Evolutionary conservation across 2,329 filamentous ascomycete genomes (phyloP), one percentile per base, ranked within the genome.

Genomic region (Zelopaecilomyces penicillatus): DNA sequence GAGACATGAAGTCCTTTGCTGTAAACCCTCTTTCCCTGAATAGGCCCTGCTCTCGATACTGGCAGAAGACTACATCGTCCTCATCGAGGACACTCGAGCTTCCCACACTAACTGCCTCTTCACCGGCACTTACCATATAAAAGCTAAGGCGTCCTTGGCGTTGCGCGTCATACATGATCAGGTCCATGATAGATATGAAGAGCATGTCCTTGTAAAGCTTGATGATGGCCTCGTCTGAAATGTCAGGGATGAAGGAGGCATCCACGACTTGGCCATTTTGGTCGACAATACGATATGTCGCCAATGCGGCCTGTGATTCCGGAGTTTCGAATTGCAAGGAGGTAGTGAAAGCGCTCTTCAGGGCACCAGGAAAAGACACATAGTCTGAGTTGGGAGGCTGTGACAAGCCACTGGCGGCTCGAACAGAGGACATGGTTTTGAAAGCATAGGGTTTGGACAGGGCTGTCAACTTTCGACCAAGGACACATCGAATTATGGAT

Each of bases 81-180:
- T 76, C 78, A n/a, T 80, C 74, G 48, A 98, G 66, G 9, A 87
- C 89, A 27, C 87, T 89, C 0, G 90, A 87, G 2, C 85, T 90
- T 1, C 89, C 93, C 3, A 98, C 83, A 37, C 87, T 87, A 42
- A 95, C 89, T 31, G 91, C 93, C 72, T 98, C 93, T 69, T 96
- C 90, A 46, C 90, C 90, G 1, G 89, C 87, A 33, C 86, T 91
- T 58, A 91, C 91, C 87, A 98, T 97, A 67, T 98, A 98, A 67
- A 98, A 98, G 64, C 84, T 90, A 45, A 95, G 68, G 19, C 88
- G 80, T n/a, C 90, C 90, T 66, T 98, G 93, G 38, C 93, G 76
- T 66, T 98, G 93, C 1, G 93, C 90, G 59, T 98, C 93, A 59
- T 95, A 96, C 90, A 97, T 97, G 62, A 97, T 86, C 44, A 95